Evolutionary conservation across 106 monocot species (phyloP).

Genomic region (Xerophyta viscosa): DNA sequence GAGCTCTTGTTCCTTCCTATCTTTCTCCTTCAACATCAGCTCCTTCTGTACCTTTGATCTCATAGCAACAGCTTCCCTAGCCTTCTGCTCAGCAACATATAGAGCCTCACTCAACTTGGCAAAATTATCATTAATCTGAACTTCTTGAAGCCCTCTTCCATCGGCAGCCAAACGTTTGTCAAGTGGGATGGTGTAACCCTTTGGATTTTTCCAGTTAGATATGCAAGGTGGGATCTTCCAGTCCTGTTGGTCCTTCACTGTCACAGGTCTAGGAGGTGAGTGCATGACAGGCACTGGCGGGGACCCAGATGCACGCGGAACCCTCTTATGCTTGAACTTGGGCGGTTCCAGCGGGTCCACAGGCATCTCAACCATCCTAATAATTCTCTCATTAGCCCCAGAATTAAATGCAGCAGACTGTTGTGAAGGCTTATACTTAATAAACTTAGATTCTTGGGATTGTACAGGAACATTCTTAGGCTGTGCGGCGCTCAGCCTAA

Average conservation of each 20-base stretch:
- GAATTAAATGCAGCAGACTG: slow-evolving; percentile 91
- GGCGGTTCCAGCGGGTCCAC: slow-evolving; percentile 94
- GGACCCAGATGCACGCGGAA: slow-evolving; percentile 81
- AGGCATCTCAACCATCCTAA: slow-evolving; percentile 89
- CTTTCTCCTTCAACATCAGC: slow-evolving; percentile 84
- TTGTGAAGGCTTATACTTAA: slow-evolving; percentile 89
- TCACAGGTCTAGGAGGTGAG: slow-evolving; percentile 92
- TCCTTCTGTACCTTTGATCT: slow-evolving; percentile 93
- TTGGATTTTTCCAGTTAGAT: slow-evolving; percentile 98
- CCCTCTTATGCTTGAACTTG: slow-evolving; percentile 96
- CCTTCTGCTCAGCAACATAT: slow-evolving; percentile 94
- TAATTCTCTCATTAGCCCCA: slow-evolving; percentile 86
- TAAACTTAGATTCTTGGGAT: slow-evolving; percentile 73
- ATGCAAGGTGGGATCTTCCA: slow-evolving; percentile 99
- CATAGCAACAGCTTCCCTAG: slow-evolving; percentile 88
- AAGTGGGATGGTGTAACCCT: slow-evolving; percentile 92
- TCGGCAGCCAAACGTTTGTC: slow-evolving; percentile 93
- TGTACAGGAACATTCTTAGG: slow-evolving; percentile 87
- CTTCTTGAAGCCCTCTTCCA: slow-evolving; percentile 91
- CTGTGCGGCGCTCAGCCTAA: slow-evolving; percentile 84
- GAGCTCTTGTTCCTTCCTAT: slow-evolving; percentile 89
- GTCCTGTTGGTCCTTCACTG: slow-evolving; percentile 92
- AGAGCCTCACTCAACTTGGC: slow-evolving; percentile 85
- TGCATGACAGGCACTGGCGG: slow-evolving; percentile 95
- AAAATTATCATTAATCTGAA: slow-evolving; percentile 96